phyloP scores from a whole-genome alignment of 768 basidiomycete species.

The Trametes coccinea region DNA sequence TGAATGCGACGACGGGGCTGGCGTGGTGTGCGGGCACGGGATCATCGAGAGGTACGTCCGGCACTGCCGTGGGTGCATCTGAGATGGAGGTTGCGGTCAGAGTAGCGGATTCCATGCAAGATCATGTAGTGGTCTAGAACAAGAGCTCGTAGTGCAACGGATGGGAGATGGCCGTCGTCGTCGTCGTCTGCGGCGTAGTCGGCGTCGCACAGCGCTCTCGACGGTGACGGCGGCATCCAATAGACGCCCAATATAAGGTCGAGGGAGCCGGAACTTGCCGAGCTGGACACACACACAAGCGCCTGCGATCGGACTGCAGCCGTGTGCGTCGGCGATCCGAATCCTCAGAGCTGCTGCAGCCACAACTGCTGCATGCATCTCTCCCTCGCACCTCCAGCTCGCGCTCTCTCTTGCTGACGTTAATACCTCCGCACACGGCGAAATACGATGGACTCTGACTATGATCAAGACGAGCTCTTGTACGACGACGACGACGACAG shows the following conservation, averaged over 20 bases:
- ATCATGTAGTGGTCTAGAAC: constrained; percentile 6
- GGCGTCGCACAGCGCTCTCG: constrained; percentile 9
- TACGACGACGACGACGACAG: constrained; percentile 21
- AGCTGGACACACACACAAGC: background rate
- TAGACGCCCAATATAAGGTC: constrained; percentile 3
- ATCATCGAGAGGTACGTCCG: constrained; percentile 19
- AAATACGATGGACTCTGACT: constrained; percentile 11
- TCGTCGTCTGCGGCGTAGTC: constrained; percentile 12
- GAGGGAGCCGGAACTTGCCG: background rate
- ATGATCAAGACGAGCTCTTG: constrained; percentile 23
- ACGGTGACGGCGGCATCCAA: constrained; percentile 4
- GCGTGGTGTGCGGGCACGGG: constrained; percentile 38
- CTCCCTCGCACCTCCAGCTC: background rate
- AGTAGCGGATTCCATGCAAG: constrained; percentile 19
- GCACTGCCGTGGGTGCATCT: background rate
- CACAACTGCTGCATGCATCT: background rate
- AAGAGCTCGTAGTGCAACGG: background rate
- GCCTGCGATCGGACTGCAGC: no score
- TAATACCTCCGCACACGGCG: background rate
- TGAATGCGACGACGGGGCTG: constrained; percentile 70
- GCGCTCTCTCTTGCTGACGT: background rate
- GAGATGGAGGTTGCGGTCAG: constrained; percentile 3
- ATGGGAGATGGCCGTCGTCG: background rate
- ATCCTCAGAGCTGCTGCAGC: no score
- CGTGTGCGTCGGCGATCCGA: no score